These are phyloP conservation scores for Adansonia gregorii DNA, from an alignment of 441 rosid species.

Conservation along the genomic window DNA sequence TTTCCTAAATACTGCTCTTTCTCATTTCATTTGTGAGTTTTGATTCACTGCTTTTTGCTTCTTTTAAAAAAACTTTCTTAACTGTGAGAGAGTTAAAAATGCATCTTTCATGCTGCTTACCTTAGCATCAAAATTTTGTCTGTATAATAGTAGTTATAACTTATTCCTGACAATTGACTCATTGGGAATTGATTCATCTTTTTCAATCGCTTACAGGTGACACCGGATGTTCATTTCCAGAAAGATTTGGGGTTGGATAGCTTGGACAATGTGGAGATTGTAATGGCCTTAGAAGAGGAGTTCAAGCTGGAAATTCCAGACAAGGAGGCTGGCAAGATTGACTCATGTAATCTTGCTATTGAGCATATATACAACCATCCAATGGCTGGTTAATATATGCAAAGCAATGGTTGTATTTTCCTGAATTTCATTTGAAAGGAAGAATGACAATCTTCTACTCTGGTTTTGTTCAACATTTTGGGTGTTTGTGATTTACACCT, in stretches of 20 bases:
- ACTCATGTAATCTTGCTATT: slow-evolving; percentile 77
- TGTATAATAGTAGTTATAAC: neutral
- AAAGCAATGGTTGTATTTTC: slow-evolving; percentile 20
- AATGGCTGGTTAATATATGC: slow-evolving; percentile 63
- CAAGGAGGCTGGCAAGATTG: slow-evolving; percentile 90
- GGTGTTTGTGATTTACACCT: slow-evolving; percentile 31
- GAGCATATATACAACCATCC: slow-evolving; percentile 90
- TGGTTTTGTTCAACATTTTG: slow-evolving; percentile 30
- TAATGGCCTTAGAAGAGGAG: slow-evolving; percentile 94
- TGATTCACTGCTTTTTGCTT: neutral
- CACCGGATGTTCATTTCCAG: slow-evolving; percentile 83
- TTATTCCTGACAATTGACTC: neutral
- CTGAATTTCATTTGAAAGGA: slow-evolving; percentile 28
- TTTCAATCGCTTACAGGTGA: slow-evolving; percentile 55
- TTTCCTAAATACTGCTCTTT: neutral
- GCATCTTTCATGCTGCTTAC: neutral
- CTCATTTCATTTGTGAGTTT: neutral
- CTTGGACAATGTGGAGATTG: slow-evolving; percentile 92
- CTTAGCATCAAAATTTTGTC: neutral
- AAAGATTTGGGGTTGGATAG: slow-evolving; percentile 92
- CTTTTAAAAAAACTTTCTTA: neutral
- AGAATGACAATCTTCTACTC: slow-evolving; percentile 13
- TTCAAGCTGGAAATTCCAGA: slow-evolving; percentile 94
- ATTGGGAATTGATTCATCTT: neutral
- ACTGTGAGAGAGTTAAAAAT: neutral